Percentiles rank a stretch among this genome's conserved stretches.
phyloP scores from a whole-genome alignment of 192 early-diverging fungal genomes.

The Umbelopsis sp. region DNA sequence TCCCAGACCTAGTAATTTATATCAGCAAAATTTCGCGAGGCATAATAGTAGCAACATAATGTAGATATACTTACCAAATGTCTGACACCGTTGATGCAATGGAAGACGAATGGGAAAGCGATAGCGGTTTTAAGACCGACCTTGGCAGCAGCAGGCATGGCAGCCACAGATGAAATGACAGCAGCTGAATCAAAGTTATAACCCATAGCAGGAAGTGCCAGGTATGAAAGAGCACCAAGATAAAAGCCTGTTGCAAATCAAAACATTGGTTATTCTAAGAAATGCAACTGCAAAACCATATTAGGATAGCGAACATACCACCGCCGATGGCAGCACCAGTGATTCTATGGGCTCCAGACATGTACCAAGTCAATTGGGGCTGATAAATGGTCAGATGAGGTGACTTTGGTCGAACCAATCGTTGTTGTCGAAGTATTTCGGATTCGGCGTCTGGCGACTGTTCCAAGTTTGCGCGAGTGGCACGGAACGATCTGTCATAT shows the following conservation, averaged over 20 bases:
- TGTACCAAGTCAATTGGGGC: conserved; percentile 83
- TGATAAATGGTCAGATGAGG: conserved; percentile 91
- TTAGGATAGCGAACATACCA: conserved; percentile 47
- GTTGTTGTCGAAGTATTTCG: conserved; percentile 50
- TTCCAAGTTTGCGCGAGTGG: conserved; percentile 22
- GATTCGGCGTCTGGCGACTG: conserved; percentile 43
- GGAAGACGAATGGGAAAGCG: conserved; percentile 77
- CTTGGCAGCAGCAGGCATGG: conserved; percentile 67
- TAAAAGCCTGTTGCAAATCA: conserved; percentile 57
- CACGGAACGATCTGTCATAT: conserved; percentile 33
- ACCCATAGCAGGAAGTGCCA: conserved; percentile 63
- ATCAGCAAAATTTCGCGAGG: neutral
- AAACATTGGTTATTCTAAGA: neutral
- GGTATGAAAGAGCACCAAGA: conserved; percentile 69
- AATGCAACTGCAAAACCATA: neutral
- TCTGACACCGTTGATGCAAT: conserved; percentile 83
- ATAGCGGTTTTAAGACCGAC: conserved; percentile 74
- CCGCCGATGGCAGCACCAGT: conserved; percentile 74
- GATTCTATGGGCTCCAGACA: conserved; percentile 74
- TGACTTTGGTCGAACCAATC: conserved; percentile 73
- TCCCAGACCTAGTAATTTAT: conserved; percentile 74
- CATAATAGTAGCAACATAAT: neutral
- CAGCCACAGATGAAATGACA: conserved; percentile 65
- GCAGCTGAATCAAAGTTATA: conserved; percentile 67
- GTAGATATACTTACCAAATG: conserved; percentile 68